Evolutionary conservation across 768 basidiomycete species (phyloP).

Genomic region (Boletus rubropictus): DNA sequence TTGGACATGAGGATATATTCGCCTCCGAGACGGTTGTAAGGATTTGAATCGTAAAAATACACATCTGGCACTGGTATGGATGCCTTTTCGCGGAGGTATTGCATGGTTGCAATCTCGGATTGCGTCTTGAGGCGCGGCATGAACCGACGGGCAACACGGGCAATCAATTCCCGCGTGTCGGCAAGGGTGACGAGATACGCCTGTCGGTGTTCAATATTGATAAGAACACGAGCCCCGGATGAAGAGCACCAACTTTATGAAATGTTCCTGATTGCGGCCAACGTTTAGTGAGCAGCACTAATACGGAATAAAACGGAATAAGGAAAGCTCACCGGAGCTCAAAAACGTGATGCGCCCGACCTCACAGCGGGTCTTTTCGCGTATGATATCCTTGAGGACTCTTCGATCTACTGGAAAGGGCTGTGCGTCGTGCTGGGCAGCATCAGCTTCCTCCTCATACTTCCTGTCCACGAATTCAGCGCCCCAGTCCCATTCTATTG

Average conservation of each 20-base stretch:
- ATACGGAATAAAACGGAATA: slow-evolving; percentile 7
- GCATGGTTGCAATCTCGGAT: slow-evolving; percentile 82
- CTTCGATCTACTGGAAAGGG: slow-evolving; percentile 75
- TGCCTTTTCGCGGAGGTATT: slow-evolving; percentile 68
- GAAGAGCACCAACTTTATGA: slow-evolving; percentile 54
- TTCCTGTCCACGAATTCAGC: slow-evolving; percentile 65
- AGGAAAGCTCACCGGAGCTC: slow-evolving; percentile 52
- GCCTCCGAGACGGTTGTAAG: slow-evolving; percentile 76
- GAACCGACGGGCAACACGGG: slow-evolving; percentile 76
- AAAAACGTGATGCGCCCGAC: slow-evolving; percentile 70
- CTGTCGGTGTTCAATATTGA: slow-evolving; percentile 32
- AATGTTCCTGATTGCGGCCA: slow-evolving; percentile 58
- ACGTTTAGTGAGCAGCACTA: slow-evolving; percentile 1
- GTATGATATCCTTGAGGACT: slow-evolving; percentile 70
- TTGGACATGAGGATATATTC: slow-evolving; percentile 87
- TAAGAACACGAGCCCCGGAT: background rate
- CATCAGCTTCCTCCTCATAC: slow-evolving; percentile 59
- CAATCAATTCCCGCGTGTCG: slow-evolving; percentile 59
- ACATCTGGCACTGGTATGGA: slow-evolving; percentile 69
- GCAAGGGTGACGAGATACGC: slow-evolving; percentile 71
- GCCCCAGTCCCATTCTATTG: slow-evolving; percentile 65
- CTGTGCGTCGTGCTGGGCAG: slow-evolving; percentile 51
- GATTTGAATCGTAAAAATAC: slow-evolving; percentile 76
- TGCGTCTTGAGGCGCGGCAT: slow-evolving; percentile 85
- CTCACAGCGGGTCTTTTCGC: slow-evolving; percentile 59